Percentiles rank a stretch among this genome's conserved stretches.
phyloP scores from a whole-genome alignment of 345 rosid species.

The Raphanus sativus region DNA sequence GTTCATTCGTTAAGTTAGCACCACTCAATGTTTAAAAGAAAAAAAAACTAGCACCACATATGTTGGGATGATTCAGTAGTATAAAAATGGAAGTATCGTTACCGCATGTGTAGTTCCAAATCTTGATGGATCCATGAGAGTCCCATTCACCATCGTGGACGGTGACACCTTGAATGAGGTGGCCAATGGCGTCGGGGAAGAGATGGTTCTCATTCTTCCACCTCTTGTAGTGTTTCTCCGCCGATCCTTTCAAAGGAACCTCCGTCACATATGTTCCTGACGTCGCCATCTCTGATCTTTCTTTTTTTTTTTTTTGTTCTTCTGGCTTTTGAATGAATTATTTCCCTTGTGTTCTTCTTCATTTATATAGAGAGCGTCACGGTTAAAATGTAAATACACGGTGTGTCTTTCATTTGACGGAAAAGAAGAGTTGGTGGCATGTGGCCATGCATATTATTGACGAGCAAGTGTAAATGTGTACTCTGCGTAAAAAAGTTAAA shows the following conservation, averaged over 20 bases:
- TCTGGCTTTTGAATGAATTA: conserved; percentile 15
- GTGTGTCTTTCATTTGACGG: not conserved
- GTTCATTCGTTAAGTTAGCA: conserved; percentile 4
- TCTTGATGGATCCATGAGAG: conserved; percentile 39
- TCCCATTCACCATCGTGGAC: conserved; percentile 40
- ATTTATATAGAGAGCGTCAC: conserved; percentile 28
- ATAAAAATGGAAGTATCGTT: not conserved
- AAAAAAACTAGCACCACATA: not conserved
- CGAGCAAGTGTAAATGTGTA: not conserved
- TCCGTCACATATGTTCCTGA: conserved; percentile 42
- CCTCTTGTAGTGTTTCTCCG: conserved; percentile 38
- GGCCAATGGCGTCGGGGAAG: conserved; percentile 38
- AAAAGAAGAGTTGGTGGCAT: not conserved
- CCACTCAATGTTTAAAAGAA: not conserved
- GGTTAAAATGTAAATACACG: not conserved
- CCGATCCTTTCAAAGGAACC: conserved; percentile 41
- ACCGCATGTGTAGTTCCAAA: conserved; percentile 40
- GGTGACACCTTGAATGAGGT: conserved; percentile 37
- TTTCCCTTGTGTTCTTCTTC: not conserved
- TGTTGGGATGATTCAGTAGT: not conserved
- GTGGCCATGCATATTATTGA: not conserved
- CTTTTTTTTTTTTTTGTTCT: not conserved
- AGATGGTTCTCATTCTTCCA: conserved; percentile 38
- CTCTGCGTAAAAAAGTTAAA: not conserved
- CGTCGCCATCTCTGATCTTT: conserved; percentile 30